phyloP scores from a whole-genome alignment of 2,329 filamentous ascomycete genomes.

The Simplicillium sp. region DNA sequence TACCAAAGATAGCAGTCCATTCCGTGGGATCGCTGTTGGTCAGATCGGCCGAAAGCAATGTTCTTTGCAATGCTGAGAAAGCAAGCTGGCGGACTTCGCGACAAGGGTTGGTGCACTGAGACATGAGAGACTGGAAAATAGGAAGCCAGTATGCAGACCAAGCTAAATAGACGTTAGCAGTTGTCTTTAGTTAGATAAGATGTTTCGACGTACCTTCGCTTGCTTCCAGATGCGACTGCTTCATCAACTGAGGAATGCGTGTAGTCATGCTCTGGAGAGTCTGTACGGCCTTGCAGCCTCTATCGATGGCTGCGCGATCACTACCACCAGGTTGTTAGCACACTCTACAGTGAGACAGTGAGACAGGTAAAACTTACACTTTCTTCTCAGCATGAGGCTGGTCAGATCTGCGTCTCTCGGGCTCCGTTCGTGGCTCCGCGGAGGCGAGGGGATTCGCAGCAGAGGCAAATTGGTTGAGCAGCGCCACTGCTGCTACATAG shows the following conservation, averaged over 20 bases:
- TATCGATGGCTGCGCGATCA: constrained; percentile 49
- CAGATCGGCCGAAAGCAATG: constrained; percentile 75
- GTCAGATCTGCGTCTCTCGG: constrained; percentile 23
- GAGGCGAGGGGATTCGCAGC: constrained; percentile 65
- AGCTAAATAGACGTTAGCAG: constrained; percentile 27
- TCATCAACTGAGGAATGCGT: constrained; percentile 77
- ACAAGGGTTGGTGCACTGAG: constrained; percentile 89
- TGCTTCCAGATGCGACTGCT: constrained; percentile 84
- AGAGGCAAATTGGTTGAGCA: constrained; percentile 85
- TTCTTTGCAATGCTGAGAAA: constrained; percentile 75
- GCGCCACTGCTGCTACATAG: constrained; percentile 75
- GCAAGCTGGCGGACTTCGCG: constrained; percentile 86
- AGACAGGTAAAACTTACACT: constrained; percentile 13
- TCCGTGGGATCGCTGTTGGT: constrained; percentile 77
- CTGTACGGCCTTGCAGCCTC: constrained; percentile 71
- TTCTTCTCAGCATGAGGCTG: constrained; percentile 12
- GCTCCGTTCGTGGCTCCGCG: constrained; percentile 60
- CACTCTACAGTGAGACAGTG: constrained; percentile 2
- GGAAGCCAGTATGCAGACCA: constrained; percentile 98
- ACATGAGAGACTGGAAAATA: constrained; percentile 79
- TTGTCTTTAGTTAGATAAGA: too few relatives aligned
- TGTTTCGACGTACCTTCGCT: constrained; percentile 44
- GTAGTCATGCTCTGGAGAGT: constrained; percentile 75
- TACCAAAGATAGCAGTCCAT: constrained; percentile 91
- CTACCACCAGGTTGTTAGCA: constrained; percentile 11